phyloP scores from a whole-genome alignment of 208 protist species.

The Acanthamoeba culbertsoni region DNA sequence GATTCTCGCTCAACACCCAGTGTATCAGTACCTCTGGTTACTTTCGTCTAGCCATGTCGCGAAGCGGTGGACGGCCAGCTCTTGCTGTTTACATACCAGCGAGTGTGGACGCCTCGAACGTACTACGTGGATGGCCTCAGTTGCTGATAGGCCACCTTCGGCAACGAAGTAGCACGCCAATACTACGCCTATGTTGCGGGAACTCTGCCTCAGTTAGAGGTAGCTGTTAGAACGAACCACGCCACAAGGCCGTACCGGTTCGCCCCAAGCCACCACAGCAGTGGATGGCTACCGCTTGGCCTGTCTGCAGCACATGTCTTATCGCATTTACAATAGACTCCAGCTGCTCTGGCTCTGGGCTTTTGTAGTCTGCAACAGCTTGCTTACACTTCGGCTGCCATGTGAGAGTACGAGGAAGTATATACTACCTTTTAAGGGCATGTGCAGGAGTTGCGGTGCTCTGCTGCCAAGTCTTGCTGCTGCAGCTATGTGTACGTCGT shows the following conservation, averaged over 20 bases:
- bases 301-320: neutral
- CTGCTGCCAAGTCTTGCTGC: neutral
- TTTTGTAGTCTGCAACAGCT: neutral
- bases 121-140: neutral
- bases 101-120: neutral
- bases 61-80: neutral
- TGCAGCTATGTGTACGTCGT: neutral
- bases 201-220: neutral
- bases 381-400: neutral
- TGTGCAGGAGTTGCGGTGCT: neutral
- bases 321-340: neutral
- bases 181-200: neutral
- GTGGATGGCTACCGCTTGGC: neutral
- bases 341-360: neutral
- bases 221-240: neutral
- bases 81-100: neutral
- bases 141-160: neutral
- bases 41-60: neutral
- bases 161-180: slow-evolving; percentile 29
- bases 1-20: too few relatives aligned
- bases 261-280: neutral
- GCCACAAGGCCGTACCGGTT: neutral
- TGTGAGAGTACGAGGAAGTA: neutral
- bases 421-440: neutral
- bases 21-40: too few relatives aligned